These are phyloP conservation scores for Lipomyces lipofer DNA, from an alignment of 805 yeast genomes.

Conservation along the genomic window DNA sequence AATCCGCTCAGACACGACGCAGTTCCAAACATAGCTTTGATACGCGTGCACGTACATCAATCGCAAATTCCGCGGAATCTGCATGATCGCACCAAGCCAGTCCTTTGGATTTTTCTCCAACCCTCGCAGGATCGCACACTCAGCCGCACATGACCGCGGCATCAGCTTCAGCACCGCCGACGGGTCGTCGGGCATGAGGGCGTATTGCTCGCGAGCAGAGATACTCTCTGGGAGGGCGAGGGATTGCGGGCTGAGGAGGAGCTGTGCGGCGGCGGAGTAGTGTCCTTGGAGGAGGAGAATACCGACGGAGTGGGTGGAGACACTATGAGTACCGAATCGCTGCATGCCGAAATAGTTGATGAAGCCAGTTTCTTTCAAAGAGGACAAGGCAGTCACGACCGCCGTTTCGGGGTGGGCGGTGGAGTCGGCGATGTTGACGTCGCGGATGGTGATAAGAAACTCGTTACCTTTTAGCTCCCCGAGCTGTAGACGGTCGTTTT, in stretches of 20 bases:
- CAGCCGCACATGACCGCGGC: conserved; percentile 91
- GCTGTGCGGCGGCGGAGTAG: conserved; percentile 77
- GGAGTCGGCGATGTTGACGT: conserved; percentile 48
- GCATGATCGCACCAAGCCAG: conserved; percentile 79
- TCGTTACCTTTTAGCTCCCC: conserved; percentile 91
- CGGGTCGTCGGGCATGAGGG: conserved; percentile 56
- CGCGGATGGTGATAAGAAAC: conserved; percentile 80
- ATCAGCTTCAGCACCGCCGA: conserved; percentile 62
- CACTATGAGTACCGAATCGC: conserved; percentile 92
- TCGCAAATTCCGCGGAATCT: conserved; percentile 87
- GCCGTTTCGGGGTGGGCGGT: conserved; percentile 46
- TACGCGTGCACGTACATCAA: conserved; percentile 97
- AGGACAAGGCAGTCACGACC: conserved; percentile 54
- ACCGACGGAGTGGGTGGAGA: conserved; percentile 88
- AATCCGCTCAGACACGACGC: conserved; percentile 75
- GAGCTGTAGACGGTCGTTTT: conserved; percentile 59
- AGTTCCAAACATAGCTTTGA: conserved; percentile 94
- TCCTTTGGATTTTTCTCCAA: conserved; percentile 56
- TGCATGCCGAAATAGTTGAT: conserved; percentile 98
- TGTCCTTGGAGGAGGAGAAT: conserved; percentile 64
- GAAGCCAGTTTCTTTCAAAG: conserved; percentile 70
- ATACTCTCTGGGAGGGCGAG: conserved; percentile 73
- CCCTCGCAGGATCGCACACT: conserved; percentile 64
- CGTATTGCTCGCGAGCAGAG: conserved; percentile 25
- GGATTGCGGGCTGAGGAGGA: conserved; percentile 82